Base-by-base conservation (phyloP, 2,329 filamentous ascomycete species). In the Hypoxylon sp. region DNA sequence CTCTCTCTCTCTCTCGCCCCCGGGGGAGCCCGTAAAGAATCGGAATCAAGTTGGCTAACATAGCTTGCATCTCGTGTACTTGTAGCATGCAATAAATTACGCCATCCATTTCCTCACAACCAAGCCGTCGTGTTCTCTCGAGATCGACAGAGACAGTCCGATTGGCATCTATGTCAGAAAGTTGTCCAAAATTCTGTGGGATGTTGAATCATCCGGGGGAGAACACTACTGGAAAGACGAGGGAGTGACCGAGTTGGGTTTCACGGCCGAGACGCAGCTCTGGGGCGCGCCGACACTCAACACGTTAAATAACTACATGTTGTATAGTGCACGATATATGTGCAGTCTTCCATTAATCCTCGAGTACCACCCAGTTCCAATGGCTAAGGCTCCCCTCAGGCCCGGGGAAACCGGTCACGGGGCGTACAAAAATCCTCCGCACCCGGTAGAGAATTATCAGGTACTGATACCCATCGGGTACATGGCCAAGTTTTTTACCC, bases 401-500 rank as follows among this genome's bases (percentile, higher is more conserved):
- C 6, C 14, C 10, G 28, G n/a, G 2, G 1, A 1, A 14, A 3
- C 1, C 2, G 1, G 3, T 7, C 7, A 17, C 17, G 38, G 28
- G 1, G 5, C 21, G 3, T 13, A 60, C 46, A 2, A 0, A 7
- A 14, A 14, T n/a, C 25, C 13, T 23, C 5, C 2, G 4, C 36
- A 10, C 7, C 43, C 60, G 1, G 43, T 67, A 4, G 63, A 67
- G 13, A 43, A 70, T 9, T 74, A 71, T 25, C 2, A 13, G 0
- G 34, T 25, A 1, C 70, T 71, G n/a, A 0, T 76, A 0, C 59
- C 71, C 10, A 28, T 77, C 5, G 66, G 72, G 0, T 69, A 60
- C 36, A 49, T 73, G 9, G 67, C 53, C 30, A 72, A 68, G 52
- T 68, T 75, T n/a, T 78, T 78, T 60, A 67, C 28, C 2, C 53